Evolutionary conservation across 192 early-diverging fungal genomes (phyloP), one percentile per base, ranked within the genome.

Genomic region (Neocallimastix lanati): DNA sequence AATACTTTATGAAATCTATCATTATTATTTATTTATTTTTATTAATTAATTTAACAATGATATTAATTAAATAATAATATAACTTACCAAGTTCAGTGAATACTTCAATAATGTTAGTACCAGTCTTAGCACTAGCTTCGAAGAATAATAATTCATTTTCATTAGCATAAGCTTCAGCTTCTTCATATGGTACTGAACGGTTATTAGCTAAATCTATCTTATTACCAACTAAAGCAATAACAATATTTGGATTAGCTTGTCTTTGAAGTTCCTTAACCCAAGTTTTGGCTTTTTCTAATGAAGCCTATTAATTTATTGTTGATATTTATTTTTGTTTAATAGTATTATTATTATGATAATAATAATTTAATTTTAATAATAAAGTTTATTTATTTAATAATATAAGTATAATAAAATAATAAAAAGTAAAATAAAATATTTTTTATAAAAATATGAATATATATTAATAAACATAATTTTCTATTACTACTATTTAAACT

Each of bases 181-280:
- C 94, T 76, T 93, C 93, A 7, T 89, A 87, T 13, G 88, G 82
- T 6, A 96, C 89, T 67, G 89, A 88, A 76, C 94, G 88, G 28
- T 84, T 86, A 30, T 87, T 88, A 12, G 83, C 90, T 80, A 99
- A 83, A 85, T 99, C 97, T 40, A 96, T 86, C 86, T 99, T 99
- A 88, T 99, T 99, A 36, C 96, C 97, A 25, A 95, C 94, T 40
- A 99, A 88, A 13, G 93, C 93, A 90, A 99, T 98, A 78, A 98
- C 94, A 84, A 98, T 94, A 86, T 95, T 93, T 29, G 96, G 93
- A 83, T 93, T 93, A 16, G 95, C 96, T 84, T 98, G 95, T 78
- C 94, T 92, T 86, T 97, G 93, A n/a, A 99, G 89, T 83, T 97
- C 95, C 83, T 94, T 95, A 15, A 98, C 93, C 96, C 96, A 99